phyloP scores from a whole-genome alignment of 345 rosid genomes.

The Luvunga scandens region DNA sequence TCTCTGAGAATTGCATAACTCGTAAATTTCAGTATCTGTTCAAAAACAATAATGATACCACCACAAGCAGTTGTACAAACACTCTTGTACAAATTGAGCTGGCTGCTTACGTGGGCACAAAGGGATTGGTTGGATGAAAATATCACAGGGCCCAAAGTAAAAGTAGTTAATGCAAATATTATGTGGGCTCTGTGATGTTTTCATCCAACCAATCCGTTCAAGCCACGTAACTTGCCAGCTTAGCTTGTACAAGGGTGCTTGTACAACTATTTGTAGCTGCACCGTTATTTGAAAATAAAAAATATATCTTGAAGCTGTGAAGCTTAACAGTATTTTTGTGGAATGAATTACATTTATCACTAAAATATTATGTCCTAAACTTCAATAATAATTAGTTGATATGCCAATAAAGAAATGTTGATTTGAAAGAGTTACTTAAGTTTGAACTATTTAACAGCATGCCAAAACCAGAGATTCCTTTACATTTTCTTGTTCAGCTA shows the following conservation, averaged over 20 bases:
- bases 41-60: neutral
- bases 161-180: too few relatives aligned
- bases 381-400: neutral
- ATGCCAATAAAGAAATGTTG: neutral
- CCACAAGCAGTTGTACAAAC: too few relatives aligned
- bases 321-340: neutral
- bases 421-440: neutral
- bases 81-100: too few relatives aligned
- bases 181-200: too few relatives aligned
- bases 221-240: too few relatives aligned
- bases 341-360: neutral
- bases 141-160: too few relatives aligned
- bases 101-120: too few relatives aligned
- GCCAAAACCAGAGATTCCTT: neutral
- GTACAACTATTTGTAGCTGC: too few relatives aligned
- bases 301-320: neutral
- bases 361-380: neutral
- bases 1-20: neutral
- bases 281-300: too few relatives aligned
- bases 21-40: neutral
- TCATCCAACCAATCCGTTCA: too few relatives aligned
- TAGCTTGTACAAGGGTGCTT: too few relatives aligned
- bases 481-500: constrained; percentile 7
- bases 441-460: neutral
- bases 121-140: too few relatives aligned